Evolutionary conservation across 768 basidiomycete species (phyloP).

Genomic region (Wakefieldia striispora): DNA sequence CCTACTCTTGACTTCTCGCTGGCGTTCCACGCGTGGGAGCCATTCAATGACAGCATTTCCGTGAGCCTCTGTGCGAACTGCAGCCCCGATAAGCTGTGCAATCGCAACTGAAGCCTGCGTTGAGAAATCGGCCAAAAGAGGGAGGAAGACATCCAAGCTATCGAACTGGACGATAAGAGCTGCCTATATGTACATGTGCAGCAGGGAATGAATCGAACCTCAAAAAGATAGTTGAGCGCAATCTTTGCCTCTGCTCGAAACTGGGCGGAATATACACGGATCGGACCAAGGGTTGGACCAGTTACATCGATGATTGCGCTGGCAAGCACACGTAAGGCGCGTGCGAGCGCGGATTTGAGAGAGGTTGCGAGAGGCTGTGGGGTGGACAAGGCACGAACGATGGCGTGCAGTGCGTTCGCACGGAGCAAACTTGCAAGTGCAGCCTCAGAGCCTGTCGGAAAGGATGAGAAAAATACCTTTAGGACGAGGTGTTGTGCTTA

Average conservation of each 20-base stretch:
- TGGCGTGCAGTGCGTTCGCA: conserved; percentile 54
- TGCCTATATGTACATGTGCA: not conserved
- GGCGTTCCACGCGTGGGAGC: conserved; percentile 57
- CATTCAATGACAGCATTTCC: conserved; percentile 56
- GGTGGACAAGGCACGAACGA: conserved; percentile 60
- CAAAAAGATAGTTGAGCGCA: conserved; percentile 59
- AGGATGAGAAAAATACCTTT: not conserved
- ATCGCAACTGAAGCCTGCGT: conserved; percentile 46
- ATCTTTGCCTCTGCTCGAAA: conserved; percentile 51
- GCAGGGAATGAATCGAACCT: conserved; percentile 35
- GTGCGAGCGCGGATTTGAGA: conserved; percentile 57
- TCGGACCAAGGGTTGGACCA: conserved; percentile 68
- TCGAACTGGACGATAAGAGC: conserved; percentile 41
- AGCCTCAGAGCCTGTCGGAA: conserved; percentile 52
- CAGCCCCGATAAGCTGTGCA: conserved; percentile 55
- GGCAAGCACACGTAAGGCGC: conserved; percentile 60
- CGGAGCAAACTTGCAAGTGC: conserved; percentile 57
- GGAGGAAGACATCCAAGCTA: conserved; percentile 64
- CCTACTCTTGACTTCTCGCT: conserved; percentile 52
- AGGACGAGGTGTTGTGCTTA: conserved; percentile 13
- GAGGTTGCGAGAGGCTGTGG: conserved; percentile 32
- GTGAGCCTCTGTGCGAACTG: conserved; percentile 49
- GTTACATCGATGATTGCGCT: conserved; percentile 62
- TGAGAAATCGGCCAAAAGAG: conserved; percentile 50
- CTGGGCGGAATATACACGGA: conserved; percentile 36